Conservation (phyloP, 2,329 filamentous ascomycete genomes). For the Pseudogymnoascus sp. region DNA sequence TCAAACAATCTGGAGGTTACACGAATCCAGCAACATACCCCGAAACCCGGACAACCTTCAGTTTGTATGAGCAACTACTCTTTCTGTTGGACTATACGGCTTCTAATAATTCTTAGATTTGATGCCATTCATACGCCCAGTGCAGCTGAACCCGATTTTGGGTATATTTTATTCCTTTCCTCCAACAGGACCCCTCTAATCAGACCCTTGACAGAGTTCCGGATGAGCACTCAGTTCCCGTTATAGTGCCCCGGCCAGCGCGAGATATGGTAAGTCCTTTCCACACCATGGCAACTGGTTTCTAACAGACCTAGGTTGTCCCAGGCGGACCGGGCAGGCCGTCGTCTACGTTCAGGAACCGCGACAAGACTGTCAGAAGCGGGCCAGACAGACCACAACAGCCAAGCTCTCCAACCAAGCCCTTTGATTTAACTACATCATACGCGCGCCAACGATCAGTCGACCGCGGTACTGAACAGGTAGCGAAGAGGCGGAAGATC, state of each 20-base stretch:
- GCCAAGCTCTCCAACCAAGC: not conserved
- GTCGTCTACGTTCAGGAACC: not conserved
- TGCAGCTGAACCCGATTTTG: slow-evolving; percentile 6
- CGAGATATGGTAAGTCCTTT: slow-evolving; percentile 1
- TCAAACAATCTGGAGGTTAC: not conserved
- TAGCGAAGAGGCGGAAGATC: not conserved
- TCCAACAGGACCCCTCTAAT: not conserved
- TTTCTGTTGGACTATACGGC: not conserved
- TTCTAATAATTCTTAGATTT: not conserved
- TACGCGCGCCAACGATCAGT: not conserved
- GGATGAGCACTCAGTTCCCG: not conserved
- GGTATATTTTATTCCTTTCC: not conserved
- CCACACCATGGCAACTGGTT: not conserved
- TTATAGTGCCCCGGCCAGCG: not conserved
- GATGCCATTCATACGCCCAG: not conserved
- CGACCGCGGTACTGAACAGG: not conserved
- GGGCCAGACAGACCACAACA: not conserved
- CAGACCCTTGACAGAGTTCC: not conserved
- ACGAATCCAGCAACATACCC: not conserved
- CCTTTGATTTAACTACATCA: not conserved
- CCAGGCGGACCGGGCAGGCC: not conserved
- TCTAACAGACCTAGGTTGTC: not conserved
- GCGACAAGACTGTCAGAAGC: not conserved
- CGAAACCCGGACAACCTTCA: not conserved
- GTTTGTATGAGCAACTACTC: not conserved